phyloP scores from a whole-genome alignment of 805 yeast genomes.

The Wickerhamiella brachini region DNA sequence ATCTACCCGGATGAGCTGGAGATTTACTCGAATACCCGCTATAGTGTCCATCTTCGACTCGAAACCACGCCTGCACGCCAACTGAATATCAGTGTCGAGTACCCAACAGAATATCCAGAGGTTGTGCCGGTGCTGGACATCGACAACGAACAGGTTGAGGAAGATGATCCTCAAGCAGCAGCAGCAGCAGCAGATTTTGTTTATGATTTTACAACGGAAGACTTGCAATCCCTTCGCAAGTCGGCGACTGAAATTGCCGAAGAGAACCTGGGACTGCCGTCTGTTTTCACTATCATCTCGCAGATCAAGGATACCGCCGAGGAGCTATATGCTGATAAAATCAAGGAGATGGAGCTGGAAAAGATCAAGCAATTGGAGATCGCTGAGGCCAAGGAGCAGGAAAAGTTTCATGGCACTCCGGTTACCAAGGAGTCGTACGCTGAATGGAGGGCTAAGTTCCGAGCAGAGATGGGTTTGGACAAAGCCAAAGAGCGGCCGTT shows the following conservation, averaged over 20 bases:
- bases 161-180: conserved; percentile 37
- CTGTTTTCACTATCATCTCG: conserved; percentile 67
- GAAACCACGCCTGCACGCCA: conserved; percentile 57
- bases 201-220: conserved; percentile 34
- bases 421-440: conserved; percentile 67
- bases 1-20: conserved; percentile 85
- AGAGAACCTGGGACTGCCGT: conserved; percentile 81
- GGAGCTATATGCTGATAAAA: conserved; percentile 42
- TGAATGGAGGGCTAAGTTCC: conserved; percentile 59
- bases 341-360: conserved; percentile 38
- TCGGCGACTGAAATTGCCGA: conserved; percentile 35
- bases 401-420: conserved; percentile 80
- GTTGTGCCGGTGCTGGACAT: conserved; percentile 33
- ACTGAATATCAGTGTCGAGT: conserved; percentile 44
- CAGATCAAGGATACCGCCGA: conserved; percentile 76
- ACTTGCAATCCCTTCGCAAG: conserved; percentile 16
- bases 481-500: conserved; percentile 40
- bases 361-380: conserved; percentile 46
- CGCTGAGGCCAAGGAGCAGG: conserved; percentile 71
- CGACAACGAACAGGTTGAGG: conserved; percentile 29
- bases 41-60: conserved; percentile 43
- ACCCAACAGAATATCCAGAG: conserved; percentile 76
- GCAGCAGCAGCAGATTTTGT: conserved; percentile 27
- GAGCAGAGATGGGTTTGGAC: conserved; percentile 60
- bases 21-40: conserved; percentile 33